Percentiles rank a stretch among this genome's conserved stretches.
Evolutionary conservation across 495 filamentous ascomycete genomes (phyloP).

Genomic region (Parachaetomium inaequale): DNA sequence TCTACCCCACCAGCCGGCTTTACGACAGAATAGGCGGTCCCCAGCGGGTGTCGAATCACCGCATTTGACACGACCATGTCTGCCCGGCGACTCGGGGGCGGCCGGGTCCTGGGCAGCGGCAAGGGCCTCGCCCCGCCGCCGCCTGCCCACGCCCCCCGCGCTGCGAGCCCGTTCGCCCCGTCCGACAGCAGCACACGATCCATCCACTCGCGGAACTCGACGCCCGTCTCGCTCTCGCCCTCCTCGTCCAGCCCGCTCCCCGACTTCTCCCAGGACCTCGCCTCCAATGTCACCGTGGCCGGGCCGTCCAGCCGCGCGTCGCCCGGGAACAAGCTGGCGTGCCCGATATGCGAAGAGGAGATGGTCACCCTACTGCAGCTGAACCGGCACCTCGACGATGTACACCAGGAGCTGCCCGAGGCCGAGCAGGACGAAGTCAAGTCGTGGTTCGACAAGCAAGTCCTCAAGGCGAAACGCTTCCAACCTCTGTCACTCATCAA

Average conservation of each 20-base stretch:
- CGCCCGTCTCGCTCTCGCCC: conserved; percentile 30
- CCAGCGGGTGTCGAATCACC: neutral
- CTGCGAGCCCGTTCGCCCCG: conserved; percentile 46
- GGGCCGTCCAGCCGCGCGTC: conserved; percentile 40
- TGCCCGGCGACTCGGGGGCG: conserved; percentile 79
- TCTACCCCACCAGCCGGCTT: neutral
- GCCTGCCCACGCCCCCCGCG: conserved; percentile 28
- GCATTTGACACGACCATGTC: conserved; percentile 53
- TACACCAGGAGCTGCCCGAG: conserved; percentile 89
- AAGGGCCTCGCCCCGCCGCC: conserved; percentile 67
- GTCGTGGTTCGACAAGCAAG: conserved; percentile 96
- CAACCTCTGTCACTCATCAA: conserved; percentile 82
- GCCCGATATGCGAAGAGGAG: conserved; percentile 94
- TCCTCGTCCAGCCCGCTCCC: conserved; percentile 41
- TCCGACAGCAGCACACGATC: conserved; percentile 54
- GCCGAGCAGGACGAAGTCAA: conserved; percentile 94
- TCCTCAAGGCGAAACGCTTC: conserved; percentile 92
- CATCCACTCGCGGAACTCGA: conserved; percentile 37
- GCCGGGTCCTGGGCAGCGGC: conserved; percentile 80
- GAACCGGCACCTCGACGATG: conserved; percentile 93
- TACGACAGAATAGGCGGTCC: neutral
- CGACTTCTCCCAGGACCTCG: conserved; percentile 44
- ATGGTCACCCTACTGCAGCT: conserved; percentile 96
- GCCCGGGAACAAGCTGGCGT: conserved; percentile 61
- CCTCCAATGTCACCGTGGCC: conserved; percentile 47